A percentile compares a stretch with the other conserved stretches of the same genome.
Evolutionary conservation across 2,329 filamentous ascomycete species (phyloP).

Genomic region (Botrytis fabae): DNA sequence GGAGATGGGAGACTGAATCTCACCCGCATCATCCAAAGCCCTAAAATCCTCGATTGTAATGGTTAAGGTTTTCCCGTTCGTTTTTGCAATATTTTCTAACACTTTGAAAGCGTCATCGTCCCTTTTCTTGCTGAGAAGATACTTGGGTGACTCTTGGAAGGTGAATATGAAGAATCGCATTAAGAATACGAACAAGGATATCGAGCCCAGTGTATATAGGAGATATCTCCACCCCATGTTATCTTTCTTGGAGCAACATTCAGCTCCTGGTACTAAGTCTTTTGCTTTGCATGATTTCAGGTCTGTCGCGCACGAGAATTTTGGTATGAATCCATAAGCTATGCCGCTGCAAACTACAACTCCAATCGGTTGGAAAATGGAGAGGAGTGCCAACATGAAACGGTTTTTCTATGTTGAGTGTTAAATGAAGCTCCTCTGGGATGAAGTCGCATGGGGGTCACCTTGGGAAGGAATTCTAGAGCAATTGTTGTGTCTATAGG

Average conservation of each 20-base stretch:
- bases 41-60: constrained; percentile 22
- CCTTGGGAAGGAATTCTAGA: constrained; percentile 36
- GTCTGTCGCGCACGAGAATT: constrained; percentile 28
- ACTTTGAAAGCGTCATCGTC: constrained; percentile 54
- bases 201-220: constrained; percentile 53
- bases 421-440: neutral
- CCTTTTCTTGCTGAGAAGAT: constrained; percentile 54
- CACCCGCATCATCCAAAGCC: neutral
- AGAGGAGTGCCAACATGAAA: constrained; percentile 34
- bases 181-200: constrained; percentile 56
- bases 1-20: neutral
- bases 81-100: constrained; percentile 55
- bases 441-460: constrained; percentile 16
- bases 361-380: constrained; percentile 36
- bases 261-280: neutral
- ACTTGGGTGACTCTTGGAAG: constrained; percentile 59
- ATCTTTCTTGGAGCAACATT: constrained; percentile 40
- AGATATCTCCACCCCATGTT: constrained; percentile 64
- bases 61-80: constrained; percentile 43
- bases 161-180: constrained; percentile 57
- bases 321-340: constrained; percentile 33
- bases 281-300: constrained; percentile 33
- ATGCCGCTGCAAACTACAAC: constrained; percentile 33
- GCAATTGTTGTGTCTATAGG: constrained; percentile 38
- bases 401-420: constrained; percentile 29